Conservation (phyloP, 306 rosid genomes). For the Pachyrhizus erosus region DNA sequence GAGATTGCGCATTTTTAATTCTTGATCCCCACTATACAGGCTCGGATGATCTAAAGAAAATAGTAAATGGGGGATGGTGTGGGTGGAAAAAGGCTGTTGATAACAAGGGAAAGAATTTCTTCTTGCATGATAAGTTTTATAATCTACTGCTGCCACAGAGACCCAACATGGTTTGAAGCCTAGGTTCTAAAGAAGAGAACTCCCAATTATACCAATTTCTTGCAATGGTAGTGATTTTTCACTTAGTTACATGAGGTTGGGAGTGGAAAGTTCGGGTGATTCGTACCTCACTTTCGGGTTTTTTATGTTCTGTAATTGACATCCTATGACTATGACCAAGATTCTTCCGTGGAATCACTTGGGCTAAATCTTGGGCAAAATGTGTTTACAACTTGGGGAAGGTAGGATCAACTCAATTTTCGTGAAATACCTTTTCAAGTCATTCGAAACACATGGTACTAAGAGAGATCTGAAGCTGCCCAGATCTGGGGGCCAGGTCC, state of each 20-base stretch:
- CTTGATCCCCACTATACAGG: slow-evolving; percentile 99
- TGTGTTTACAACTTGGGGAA: not conserved
- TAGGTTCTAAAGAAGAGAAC: not conserved
- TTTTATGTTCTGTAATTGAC: slow-evolving; percentile 34
- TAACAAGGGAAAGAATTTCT: slow-evolving; percentile 84
- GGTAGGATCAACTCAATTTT: not conserved
- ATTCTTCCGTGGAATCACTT: not conserved
- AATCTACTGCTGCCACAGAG: slow-evolving; percentile 94
- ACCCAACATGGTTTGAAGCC: slow-evolving; percentile 84
- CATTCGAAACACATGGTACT: not conserved
- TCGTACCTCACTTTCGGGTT: slow-evolving; percentile 15
- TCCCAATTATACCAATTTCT: not conserved
- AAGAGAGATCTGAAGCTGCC: not conserved
- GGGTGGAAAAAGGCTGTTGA: slow-evolving; percentile 98
- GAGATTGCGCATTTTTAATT: slow-evolving; percentile 91
- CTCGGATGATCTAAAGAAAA: slow-evolving; percentile 78
- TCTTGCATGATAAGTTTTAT: slow-evolving; percentile 90
- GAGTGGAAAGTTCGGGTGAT: not conserved
- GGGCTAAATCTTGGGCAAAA: not conserved
- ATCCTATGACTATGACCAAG: not conserved
- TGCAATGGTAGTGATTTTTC: slow-evolving; percentile 10
- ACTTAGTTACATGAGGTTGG: slow-evolving; percentile 28
- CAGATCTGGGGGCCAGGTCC: not conserved
- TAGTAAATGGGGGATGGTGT: slow-evolving; percentile 89
- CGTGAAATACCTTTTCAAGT: not conserved